phyloP scores from a whole-genome alignment of 1,139 yeast genomes.

The Lodderomyces theae region DNA sequence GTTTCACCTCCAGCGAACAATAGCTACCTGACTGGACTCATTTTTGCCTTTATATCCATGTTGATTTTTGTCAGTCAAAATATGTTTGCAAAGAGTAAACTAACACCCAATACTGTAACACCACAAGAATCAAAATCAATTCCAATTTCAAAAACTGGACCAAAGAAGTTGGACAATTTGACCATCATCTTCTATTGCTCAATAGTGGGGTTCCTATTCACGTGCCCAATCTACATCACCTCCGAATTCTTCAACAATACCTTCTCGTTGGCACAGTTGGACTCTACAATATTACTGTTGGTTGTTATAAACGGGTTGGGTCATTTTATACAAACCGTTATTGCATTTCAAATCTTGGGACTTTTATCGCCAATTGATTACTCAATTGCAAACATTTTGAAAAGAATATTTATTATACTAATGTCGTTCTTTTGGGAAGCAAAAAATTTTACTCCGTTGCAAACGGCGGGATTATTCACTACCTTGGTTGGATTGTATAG shows the following conservation, averaged over 20 bases:
- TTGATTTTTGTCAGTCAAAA: conserved; percentile 87
- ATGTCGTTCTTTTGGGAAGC: conserved; percentile 76
- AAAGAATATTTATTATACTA: conserved; percentile 80
- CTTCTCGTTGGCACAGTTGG: conserved; percentile 36
- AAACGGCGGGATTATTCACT: conserved; percentile 66
- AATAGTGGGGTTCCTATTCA: conserved; percentile 69
- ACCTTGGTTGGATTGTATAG: conserved; percentile 65
- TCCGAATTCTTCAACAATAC: conserved; percentile 46
- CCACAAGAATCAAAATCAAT: conserved; percentile 3
- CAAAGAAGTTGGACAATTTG: conserved; percentile 68
- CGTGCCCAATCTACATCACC: conserved; percentile 73
- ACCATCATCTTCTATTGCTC: conserved; percentile 85
- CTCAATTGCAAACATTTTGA: conserved; percentile 84
- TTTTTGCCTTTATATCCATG: conserved; percentile 79
- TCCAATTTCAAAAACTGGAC: conserved; percentile 6
- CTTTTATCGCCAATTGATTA: conserved; percentile 84
- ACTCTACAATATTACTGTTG: conserved; percentile 29
- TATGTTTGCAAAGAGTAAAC: conserved; percentile 80
- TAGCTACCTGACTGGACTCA: conserved; percentile 53
- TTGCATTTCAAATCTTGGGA: conserved; percentile 89
- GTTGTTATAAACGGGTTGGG: conserved; percentile 66
- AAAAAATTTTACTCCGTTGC: conserved; percentile 41
- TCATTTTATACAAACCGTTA: conserved; percentile 80
- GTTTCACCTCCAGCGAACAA: conserved; percentile 7
- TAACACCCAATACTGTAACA: conserved; percentile 43